Conservation (phyloP, 2,329 filamentous ascomycete species). For the Fusarium tjaetaba region DNA sequence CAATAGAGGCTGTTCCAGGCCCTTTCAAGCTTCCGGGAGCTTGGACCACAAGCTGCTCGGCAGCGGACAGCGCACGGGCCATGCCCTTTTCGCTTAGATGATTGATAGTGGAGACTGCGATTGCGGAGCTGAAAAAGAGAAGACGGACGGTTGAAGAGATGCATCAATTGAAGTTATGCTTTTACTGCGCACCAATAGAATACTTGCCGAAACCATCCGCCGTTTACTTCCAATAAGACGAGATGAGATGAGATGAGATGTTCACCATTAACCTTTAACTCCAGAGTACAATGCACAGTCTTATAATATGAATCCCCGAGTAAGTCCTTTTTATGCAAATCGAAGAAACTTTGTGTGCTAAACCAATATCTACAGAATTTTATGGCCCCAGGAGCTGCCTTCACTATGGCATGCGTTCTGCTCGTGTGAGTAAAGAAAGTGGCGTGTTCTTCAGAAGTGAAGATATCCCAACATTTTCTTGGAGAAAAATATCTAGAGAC, state of each 20-base stretch:
- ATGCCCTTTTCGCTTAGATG: conserved; percentile 26
- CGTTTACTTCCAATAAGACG: conserved; percentile 7
- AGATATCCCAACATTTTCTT: not conserved
- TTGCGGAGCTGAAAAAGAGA: conserved; percentile 5
- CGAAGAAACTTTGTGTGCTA: not conserved
- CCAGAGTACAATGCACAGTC: not conserved
- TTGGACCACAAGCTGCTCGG: conserved; percentile 42
- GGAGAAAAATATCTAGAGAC: not conserved
- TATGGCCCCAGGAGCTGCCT: conserved; percentile 62
- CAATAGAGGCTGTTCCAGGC: conserved; percentile 37
- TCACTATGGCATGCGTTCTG: conserved; percentile 63
- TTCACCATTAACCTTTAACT: not conserved
- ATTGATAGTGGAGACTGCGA: conserved; percentile 17
- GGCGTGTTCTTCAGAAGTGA: conserved; percentile 21
- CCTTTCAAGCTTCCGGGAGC: conserved; percentile 45
- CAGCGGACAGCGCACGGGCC: conserved; percentile 37
- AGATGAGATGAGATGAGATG: not conserved
- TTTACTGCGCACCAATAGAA: conserved; percentile 17
- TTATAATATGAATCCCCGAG: conserved; percentile 44
- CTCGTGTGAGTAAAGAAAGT: conserved; percentile 53
- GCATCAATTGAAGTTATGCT: conserved; percentile 44
- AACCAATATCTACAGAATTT: conserved; percentile 49
- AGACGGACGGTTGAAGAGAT: conserved; percentile 12
- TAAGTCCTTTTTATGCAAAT: conserved; percentile 2
- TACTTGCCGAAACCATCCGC: conserved; percentile 10